Conservation (phyloP, 352 stramenopile species). For the Globisporangium orthogonon region DNA sequence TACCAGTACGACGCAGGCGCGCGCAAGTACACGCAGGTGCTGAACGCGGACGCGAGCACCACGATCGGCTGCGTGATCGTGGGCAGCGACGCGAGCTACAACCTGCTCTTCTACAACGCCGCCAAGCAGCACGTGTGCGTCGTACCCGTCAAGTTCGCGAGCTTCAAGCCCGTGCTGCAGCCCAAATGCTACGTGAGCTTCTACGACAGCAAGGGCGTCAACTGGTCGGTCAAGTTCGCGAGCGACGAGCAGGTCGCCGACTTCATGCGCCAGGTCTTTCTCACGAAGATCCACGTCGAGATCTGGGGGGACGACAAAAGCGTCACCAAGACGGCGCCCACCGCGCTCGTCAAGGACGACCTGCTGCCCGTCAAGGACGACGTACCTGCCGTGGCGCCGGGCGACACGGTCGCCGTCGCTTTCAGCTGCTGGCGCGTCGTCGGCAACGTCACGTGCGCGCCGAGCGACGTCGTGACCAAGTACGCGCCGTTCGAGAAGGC, state of each 20-base stretch:
- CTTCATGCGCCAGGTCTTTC: slow-evolving; percentile 64
- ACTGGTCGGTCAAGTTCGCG: slow-evolving; percentile 76
- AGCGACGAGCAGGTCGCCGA: slow-evolving; percentile 51
- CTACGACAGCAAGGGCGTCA: slow-evolving; percentile 61
- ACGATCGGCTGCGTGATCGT: slow-evolving; percentile 69
- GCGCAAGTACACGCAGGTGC: slow-evolving; percentile 57
- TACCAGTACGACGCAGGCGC: slow-evolving; percentile 61
- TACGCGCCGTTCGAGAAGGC: slow-evolving; percentile 75
- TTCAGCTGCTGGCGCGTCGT: slow-evolving; percentile 79
- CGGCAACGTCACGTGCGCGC: slow-evolving; percentile 47
- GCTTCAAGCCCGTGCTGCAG: slow-evolving; percentile 62
- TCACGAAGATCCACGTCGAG: slow-evolving; percentile 74
- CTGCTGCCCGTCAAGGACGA: slow-evolving; percentile 34
- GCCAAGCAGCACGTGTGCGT: slow-evolving; percentile 60
- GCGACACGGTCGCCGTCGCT: slow-evolving; percentile 57
- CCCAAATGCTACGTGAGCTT: slow-evolving; percentile 82
- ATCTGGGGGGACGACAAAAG: slow-evolving; percentile 67
- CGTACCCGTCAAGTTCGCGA: slow-evolving; percentile 39
- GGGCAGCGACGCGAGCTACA: slow-evolving; percentile 56
- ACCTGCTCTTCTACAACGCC: slow-evolving; percentile 70
- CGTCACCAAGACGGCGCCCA: slow-evolving; percentile 38
- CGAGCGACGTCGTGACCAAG: slow-evolving; percentile 65
- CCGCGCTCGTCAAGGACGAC: slow-evolving; percentile 45
- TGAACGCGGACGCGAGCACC: slow-evolving; percentile 21
- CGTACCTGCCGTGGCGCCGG: slow-evolving; percentile 24